These are phyloP conservation scores for Phaseolus lunatus DNA, from an alignment of 306 rosid species.

Conservation along the genomic window DNA sequence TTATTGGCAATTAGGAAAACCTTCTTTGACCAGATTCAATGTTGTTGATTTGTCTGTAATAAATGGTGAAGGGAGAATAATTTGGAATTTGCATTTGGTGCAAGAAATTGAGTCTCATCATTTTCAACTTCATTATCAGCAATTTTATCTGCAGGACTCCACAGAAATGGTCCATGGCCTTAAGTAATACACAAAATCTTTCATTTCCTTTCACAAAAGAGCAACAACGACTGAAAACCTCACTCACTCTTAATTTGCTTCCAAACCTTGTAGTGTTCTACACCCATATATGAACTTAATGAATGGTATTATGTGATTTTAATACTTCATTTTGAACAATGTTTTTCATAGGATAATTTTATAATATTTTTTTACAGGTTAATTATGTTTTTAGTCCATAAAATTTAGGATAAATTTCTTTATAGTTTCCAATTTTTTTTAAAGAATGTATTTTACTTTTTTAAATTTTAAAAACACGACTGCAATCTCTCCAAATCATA, in stretches of 20 bases:
- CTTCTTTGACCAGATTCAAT: constrained; percentile 49
- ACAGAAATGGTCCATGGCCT: constrained; percentile 24
- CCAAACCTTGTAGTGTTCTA: constrained; percentile 20
- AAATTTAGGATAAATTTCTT: too few species aligned
- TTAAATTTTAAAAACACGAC: too few species aligned
- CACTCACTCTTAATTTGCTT: neutral
- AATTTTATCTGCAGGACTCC: neutral
- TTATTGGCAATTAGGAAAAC: constrained; percentile 35
- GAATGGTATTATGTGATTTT: neutral
- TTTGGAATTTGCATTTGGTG: constrained; percentile 42
- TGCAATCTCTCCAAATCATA: too few species aligned
- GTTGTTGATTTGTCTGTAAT: constrained; percentile 30
- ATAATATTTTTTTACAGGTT: neutral
- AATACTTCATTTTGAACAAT: neutral
- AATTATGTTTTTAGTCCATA: too few species aligned
- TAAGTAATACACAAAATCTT: constrained; percentile 14
- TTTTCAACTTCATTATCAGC: constrained; percentile 18
- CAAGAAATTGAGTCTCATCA: constrained; percentile 37
- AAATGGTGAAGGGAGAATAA: constrained; percentile 6
- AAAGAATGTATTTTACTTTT: too few species aligned
- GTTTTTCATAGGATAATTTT: neutral
- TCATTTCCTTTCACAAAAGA: constrained; percentile 26
- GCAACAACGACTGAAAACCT: constrained; percentile 12
- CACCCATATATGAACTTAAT: too few species aligned
- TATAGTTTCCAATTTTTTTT: too few species aligned